Conservation (phyloP, 306 rosid species). For the Corylus heterophylla region DNA sequence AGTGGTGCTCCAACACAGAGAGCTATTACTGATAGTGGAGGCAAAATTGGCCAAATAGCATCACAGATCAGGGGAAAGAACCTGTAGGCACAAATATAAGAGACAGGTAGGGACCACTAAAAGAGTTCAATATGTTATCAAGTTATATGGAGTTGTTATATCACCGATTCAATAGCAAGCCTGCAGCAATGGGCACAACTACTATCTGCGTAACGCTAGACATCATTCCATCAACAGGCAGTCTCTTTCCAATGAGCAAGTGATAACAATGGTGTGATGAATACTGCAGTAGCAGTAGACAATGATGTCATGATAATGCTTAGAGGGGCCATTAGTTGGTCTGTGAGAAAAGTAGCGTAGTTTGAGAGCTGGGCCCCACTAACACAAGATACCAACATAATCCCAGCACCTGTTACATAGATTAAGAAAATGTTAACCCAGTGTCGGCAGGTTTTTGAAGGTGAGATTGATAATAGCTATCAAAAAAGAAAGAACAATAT, state of each 20-base stretch:
- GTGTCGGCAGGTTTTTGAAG: constrained; percentile 17
- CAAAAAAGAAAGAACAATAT: not conserved
- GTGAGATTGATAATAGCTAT: not conserved
- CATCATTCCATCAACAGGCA: constrained; percentile 97
- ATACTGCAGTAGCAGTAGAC: constrained; percentile 91
- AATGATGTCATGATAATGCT: constrained; percentile 95
- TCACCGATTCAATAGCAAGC: constrained; percentile 87
- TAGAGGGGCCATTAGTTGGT: constrained; percentile 83
- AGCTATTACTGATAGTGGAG: constrained; percentile 86
- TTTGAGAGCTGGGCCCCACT: constrained; percentile 98
- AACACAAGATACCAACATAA: constrained; percentile 87
- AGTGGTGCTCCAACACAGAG: constrained; percentile 97
- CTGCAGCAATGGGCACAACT: constrained; percentile 74
- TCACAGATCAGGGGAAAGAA: constrained; percentile 70
- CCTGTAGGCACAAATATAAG: constrained; percentile 43
- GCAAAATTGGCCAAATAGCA: constrained; percentile 75
- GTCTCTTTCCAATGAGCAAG: constrained; percentile 88
- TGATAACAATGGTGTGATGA: constrained; percentile 78
- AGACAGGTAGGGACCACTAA: constrained; percentile 20
- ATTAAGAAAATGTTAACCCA: constrained; percentile 36
- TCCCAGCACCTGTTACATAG: constrained; percentile 80
- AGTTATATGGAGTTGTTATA: constrained; percentile 1
- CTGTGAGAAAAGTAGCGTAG: constrained; percentile 88
- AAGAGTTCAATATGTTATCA: constrained; percentile 18
- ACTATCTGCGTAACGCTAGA: constrained; percentile 90